Evolutionary conservation across 1,139 yeast genomes (phyloP), one percentile per base, ranked within the genome.

Genomic region (Oligophagozyma castellii): DNA sequence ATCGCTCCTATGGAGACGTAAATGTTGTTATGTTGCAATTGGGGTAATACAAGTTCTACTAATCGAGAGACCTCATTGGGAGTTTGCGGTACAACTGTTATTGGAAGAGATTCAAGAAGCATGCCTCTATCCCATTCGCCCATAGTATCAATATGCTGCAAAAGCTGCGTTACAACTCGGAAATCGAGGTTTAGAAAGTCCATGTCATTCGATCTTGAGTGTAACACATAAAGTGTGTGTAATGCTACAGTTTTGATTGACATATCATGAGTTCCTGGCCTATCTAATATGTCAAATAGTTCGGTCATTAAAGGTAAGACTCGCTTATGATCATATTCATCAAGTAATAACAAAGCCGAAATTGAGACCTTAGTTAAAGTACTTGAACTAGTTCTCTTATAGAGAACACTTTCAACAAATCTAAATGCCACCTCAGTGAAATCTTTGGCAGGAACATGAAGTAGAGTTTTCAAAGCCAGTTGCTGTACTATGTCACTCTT

Each of bases 81-180:
- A 0, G 67, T 60, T 37, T 73, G 72, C 1, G 96, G 95, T 1
- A 77, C 76, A 51, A 67, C 81, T 12, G 70, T 61, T 65, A 73
- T 63, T 2, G 48, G 39, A 27, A 86, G 51, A 0, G 89, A 67
- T 32, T 73, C 71, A 32, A 86, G 57, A n/a, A 83, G 62, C 33
- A 75, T 68, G 0, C 71, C 63, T 46, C 77, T 93, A 30, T 74
- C 68, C 94, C 95, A 84, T 49, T 84, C 95, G 38, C 77, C 44
- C 13, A 50, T 29, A 13, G 31, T 34, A 8, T 50, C 42, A 11
- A 49, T 26, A 8, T 38, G 22, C 6, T 40, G 44, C 10, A 50
- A 30, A 21, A 48, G 27, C 13, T 30, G 34, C 28, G 44, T 38
- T 4, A 46, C 44, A 2, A 30, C 30, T 21, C 45, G 42, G 8